Evolutionary conservation across 2,329 filamentous ascomycete species (phyloP).

Genomic region (Fusarium palustre): DNA sequence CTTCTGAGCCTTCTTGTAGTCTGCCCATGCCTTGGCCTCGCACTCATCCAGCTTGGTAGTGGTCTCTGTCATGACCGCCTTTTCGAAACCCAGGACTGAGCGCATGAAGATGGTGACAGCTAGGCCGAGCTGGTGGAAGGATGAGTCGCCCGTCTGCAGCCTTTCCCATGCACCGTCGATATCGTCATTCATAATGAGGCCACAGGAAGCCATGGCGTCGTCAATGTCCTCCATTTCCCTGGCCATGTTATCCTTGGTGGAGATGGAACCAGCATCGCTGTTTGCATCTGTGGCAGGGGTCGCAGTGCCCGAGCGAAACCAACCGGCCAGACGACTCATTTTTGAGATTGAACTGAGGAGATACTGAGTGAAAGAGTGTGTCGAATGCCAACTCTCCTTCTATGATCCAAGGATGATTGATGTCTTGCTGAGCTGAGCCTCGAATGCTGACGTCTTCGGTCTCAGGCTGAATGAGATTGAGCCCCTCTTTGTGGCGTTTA

Average conservation of each 20-base stretch:
- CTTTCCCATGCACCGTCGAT: constrained; percentile 83
- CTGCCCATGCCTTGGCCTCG: constrained; percentile 79
- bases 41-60: constrained; percentile 77
- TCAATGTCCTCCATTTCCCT: constrained; percentile 67
- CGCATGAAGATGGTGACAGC: constrained; percentile 87
- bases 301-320: constrained; percentile 60
- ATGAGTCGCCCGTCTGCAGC: constrained; percentile 77
- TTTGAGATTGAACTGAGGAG: constrained; percentile 11
- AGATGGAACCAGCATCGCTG: constrained; percentile 46
- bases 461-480: constrained; percentile 35
- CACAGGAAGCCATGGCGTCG: constrained; percentile 72
- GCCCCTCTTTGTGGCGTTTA: constrained; percentile 40
- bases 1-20: constrained; percentile 80
- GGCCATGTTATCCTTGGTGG: constrained; percentile 48
- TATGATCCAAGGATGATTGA: not conserved
- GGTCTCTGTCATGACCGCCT: constrained; percentile 88
- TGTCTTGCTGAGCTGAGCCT: constrained; percentile 24
- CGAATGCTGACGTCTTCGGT: constrained; percentile 39
- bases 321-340: constrained; percentile 64
- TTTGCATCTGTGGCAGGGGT: constrained; percentile 48
- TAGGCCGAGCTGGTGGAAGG: constrained; percentile 88
- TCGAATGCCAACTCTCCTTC: not conserved
- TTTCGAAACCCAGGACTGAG: constrained; percentile 90
- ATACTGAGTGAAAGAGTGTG: not conserved
- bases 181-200: constrained; percentile 88